A percentile compares a stretch with the other conserved stretches of the same genome.
These are phyloP conservation scores for Annulohypoxylon maeteangense DNA, from an alignment of 495 filamentous ascomycete genomes.

Conservation along the genomic window DNA sequence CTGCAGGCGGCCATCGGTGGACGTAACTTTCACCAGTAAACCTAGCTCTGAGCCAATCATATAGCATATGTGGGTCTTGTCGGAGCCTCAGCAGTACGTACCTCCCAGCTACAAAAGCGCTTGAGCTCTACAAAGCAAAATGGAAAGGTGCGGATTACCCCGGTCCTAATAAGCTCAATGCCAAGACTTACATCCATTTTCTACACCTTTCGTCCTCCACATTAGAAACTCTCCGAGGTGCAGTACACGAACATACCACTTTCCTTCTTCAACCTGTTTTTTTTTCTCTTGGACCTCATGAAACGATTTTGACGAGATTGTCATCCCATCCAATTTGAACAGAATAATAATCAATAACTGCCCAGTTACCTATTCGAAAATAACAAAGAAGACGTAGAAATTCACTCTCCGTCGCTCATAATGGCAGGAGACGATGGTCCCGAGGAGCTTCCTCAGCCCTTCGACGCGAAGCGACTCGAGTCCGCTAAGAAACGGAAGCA, in stretches of 20 bases:
- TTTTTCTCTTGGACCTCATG: neutral
- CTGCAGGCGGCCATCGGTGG: conserved; percentile 44
- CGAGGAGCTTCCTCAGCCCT: conserved; percentile 51
- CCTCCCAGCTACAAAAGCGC: conserved; percentile 16
- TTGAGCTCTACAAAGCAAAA: conserved; percentile 6
- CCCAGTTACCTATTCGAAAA: neutral
- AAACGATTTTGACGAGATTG: neutral
- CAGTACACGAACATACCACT: conserved; percentile 1
- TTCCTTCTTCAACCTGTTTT: conserved; percentile 3
- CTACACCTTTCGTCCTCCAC: conserved; percentile 1
- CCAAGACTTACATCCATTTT: conserved; percentile 27
- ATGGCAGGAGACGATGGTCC: conserved; percentile 45
- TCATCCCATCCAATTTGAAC: neutral
- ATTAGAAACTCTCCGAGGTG: neutral
- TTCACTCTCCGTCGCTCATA: conserved; percentile 12
- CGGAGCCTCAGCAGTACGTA: conserved; percentile 31
- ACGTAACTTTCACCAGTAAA: conserved; percentile 42
- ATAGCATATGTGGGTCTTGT: conserved; percentile 25
- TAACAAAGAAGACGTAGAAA: conserved; percentile 5
- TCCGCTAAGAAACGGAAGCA: conserved; percentile 50
- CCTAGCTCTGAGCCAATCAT: conserved; percentile 36
- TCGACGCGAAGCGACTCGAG: conserved; percentile 55
- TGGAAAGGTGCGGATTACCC: conserved; percentile 20
- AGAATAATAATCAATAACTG: neutral
- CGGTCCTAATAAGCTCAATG: conserved; percentile 20